These are phyloP conservation scores for Toxicodendron radicans DNA, from an alignment of 345 rosid genomes.

Conservation along the genomic window DNA sequence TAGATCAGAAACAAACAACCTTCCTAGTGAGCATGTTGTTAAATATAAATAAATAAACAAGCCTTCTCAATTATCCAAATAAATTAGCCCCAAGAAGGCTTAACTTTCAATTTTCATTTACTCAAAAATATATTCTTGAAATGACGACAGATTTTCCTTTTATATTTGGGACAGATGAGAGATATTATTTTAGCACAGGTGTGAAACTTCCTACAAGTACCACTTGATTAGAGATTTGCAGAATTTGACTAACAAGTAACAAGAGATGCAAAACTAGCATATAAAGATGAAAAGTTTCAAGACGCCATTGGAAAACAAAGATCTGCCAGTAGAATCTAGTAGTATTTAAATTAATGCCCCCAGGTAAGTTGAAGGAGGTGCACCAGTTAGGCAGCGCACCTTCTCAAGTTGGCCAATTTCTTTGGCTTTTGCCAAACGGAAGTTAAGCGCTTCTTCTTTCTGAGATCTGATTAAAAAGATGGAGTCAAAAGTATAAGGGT, in stretches of 20 bases:
- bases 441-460: slow-evolving; percentile 84
- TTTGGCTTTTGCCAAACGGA: slow-evolving; percentile 63
- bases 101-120: background rate
- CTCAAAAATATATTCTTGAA: background rate
- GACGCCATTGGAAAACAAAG: background rate
- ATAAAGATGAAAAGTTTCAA: slow-evolving; percentile 5
- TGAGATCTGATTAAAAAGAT: slow-evolving; percentile 51
- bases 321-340: background rate
- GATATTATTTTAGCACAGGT: background rate
- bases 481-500: slow-evolving; percentile 1
- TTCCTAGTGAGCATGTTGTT: background rate
- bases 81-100: background rate
- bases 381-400: slow-evolving; percentile 42
- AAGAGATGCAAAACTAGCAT: background rate
- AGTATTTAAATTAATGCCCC: background rate
- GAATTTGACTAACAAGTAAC: slow-evolving; percentile 6
- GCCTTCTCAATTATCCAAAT: background rate
- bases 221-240: background rate
- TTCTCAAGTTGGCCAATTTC: slow-evolving; percentile 82
- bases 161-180: background rate
- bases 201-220: slow-evolving; percentile 1
- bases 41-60: background rate
- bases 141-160: background rate
- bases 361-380: slow-evolving; percentile 1
- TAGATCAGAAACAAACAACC: background rate